These are phyloP conservation scores for Allium cepa DNA, from an alignment of 106 monocot genomes.

Conservation along the genomic window DNA sequence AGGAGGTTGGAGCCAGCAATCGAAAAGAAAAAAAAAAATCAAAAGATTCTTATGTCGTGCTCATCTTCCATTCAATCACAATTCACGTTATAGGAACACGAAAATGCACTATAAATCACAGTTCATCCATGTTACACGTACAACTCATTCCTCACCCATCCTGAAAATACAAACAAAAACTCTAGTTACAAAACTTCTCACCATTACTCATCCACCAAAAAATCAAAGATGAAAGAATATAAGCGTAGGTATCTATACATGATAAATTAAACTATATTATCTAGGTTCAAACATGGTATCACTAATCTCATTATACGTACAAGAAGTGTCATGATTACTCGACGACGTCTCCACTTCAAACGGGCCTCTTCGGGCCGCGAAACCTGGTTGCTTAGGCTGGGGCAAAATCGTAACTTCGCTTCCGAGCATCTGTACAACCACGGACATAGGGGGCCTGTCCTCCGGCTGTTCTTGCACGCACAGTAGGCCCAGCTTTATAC, in stretches of 20 bases:
- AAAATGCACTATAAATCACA: too few relatives aligned
- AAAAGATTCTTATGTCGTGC: too few relatives aligned
- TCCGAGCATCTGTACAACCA: neutral
- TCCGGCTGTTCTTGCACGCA: conserved; percentile 5
- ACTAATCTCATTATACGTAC: neutral
- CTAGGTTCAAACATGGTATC: conserved; percentile 2
- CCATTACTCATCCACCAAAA: neutral
- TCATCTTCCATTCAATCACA: too few relatives aligned
- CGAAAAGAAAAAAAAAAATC: too few relatives aligned
- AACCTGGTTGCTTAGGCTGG: conserved; percentile 3
- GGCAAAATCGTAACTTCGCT: neutral
- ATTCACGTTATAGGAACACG: too few relatives aligned
- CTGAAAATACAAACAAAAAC: neutral
- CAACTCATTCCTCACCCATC: too few relatives aligned
- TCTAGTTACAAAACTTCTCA: neutral
- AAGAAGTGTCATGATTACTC: neutral
- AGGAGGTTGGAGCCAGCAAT: too few relatives aligned
- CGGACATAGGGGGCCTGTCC: neutral
- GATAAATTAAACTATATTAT: neutral
- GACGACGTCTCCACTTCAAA: neutral
- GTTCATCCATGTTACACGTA: too few relatives aligned
- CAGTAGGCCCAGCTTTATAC: neutral
- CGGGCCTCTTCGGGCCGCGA: conserved; percentile 4
- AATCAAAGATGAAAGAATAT: neutral
- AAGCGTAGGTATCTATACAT: neutral